A percentile compares a stretch with the other conserved stretches of the same genome.
These are phyloP conservation scores for Ogataea methylovora DNA, from an alignment of 805 yeast species.

Conservation along the genomic window DNA sequence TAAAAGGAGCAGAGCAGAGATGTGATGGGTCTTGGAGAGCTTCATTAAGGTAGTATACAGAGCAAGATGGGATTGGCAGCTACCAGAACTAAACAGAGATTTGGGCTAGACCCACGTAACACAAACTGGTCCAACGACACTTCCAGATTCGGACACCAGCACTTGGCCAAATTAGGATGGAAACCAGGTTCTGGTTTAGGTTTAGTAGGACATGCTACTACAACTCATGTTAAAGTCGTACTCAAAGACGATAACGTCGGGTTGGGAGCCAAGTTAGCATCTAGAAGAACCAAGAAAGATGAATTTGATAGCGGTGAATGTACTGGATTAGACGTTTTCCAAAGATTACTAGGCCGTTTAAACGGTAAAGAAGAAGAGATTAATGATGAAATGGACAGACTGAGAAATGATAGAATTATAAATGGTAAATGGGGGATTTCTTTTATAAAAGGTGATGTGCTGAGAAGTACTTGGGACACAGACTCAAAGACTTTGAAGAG, in stretches of 20 bases:
- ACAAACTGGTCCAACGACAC: conserved; percentile 90
- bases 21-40: no score
- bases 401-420: conserved; percentile 61
- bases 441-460: conserved; percentile 78
- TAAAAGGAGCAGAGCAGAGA: no score
- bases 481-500: conserved; percentile 33
- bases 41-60: no score
- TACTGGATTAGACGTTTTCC: conserved; percentile 90
- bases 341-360: conserved; percentile 77
- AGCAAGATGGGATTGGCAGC: conserved; percentile 76
- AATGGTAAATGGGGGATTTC: conserved; percentile 84
- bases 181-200: conserved; percentile 88
- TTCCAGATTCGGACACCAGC: conserved; percentile 79
- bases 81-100: conserved; percentile 68
- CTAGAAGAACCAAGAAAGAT: conserved; percentile 41
- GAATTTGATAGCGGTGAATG: conserved; percentile 77
- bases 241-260: conserved; percentile 82
- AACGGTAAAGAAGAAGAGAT: conserved; percentile 78
- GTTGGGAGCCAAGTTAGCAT: conserved; percentile 72
- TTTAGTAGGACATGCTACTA: conserved; percentile 52
- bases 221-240: conserved; percentile 75
- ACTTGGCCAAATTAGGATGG: conserved; percentile 84
- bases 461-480: conserved; percentile 77
- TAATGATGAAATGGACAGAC: conserved; percentile 56
- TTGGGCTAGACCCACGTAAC: conserved; percentile 90